Evolutionary conservation across 2,329 filamentous ascomycete genomes (phyloP).

Genomic region (Xenosphaeropsis pyriputrescens): DNA sequence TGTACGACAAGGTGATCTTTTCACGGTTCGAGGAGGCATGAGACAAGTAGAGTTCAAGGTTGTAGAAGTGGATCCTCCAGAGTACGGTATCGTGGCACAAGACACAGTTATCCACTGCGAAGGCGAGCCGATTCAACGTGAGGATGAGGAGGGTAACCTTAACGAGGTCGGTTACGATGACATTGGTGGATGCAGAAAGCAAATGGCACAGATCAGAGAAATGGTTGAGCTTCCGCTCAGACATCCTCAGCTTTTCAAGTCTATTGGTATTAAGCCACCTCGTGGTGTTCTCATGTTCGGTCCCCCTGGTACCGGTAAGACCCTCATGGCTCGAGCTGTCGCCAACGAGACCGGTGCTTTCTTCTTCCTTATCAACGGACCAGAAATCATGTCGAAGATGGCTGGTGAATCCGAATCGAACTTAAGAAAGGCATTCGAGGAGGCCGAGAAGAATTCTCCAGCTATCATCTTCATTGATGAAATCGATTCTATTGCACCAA

Average conservation of each 20-base stretch:
- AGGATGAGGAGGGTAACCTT: conserved; percentile 97
- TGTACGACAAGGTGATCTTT: conserved; percentile 91
- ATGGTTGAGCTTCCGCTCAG: conserved; percentile 93
- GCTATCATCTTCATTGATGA: conserved; percentile 99
- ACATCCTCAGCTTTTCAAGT: conserved; percentile 98
- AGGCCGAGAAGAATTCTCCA: conserved; percentile 98
- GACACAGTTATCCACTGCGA: conserved; percentile 99
- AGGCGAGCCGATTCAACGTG: conserved; percentile 90
- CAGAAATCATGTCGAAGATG: conserved; percentile 99
- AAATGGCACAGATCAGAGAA: conserved; percentile 99
- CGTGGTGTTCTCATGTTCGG: conserved; percentile 95
- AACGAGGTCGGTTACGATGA: conserved; percentile 99
- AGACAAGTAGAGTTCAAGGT: conserved; percentile 99
- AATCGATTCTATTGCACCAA: conserved; percentile 97
- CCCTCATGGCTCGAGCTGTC: conserved; percentile 94
- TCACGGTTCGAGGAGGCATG: conserved; percentile 96
- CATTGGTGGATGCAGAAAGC: conserved; percentile 97
- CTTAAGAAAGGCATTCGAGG: conserved; percentile 96
- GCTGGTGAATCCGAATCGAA: conserved; percentile 98
- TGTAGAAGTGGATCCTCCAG: conserved; percentile 93
- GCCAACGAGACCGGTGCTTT: conserved; percentile 98
- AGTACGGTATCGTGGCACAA: conserved; percentile 97
- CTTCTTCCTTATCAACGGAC: conserved; percentile 99
- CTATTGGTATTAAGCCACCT: conserved; percentile 98
- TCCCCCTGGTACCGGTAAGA: conserved; percentile 98